Evolutionary conservation across 371 early-diverging fungal genomes (phyloP), one percentile per base, ranked within the genome.

Genomic region (Smittium culicis): DNA sequence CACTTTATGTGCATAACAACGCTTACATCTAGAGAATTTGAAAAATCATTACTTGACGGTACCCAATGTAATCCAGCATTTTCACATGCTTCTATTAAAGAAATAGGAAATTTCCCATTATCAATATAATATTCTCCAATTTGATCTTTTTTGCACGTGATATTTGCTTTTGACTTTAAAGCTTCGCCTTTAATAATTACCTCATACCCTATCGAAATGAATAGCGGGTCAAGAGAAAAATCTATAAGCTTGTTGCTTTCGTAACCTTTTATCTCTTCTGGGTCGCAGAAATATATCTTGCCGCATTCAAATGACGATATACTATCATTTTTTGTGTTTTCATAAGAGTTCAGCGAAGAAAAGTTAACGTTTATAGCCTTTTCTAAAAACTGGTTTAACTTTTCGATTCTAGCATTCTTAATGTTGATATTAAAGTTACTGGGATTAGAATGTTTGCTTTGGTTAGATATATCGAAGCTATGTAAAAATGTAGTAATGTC

Each of bases 401-500:
- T 45, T 45, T 45, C 45, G 45, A 5, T 5, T 45, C 45, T 45
- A 11, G 5, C 45, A n/a, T n/a, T n/a, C 20, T 45, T 45, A 45
- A 45, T 45, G 20, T 45, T 20, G 20, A 45, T 45, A 11, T 5
- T 5, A 45, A 45, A 45, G 20, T 20, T 20, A 11, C 11, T 20
- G 11, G 20, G 5, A 20, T 45, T 45, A 20, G 45, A 45, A n/a
- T 63, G 32, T 27, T 32, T 60, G 11, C 11, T 32, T 25, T 14
- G 25, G 20, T 73, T 70, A 16, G 76, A 71, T 0, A 67, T 75
- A 30, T 77, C 77, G 63, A 73, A 74, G 69, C 77, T 77, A 35
- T 77, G 73, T 25, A 77, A 61, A 29, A 77, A 77, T 3, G 73
- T 75, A 1, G 77, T 77, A 31, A 77, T 70, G 58, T 77, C 77